Evolutionary conservation across 179 eudicot species (phyloP), one percentile per base, ranked within the genome.

Genomic region (Dionaea muscipula): DNA sequence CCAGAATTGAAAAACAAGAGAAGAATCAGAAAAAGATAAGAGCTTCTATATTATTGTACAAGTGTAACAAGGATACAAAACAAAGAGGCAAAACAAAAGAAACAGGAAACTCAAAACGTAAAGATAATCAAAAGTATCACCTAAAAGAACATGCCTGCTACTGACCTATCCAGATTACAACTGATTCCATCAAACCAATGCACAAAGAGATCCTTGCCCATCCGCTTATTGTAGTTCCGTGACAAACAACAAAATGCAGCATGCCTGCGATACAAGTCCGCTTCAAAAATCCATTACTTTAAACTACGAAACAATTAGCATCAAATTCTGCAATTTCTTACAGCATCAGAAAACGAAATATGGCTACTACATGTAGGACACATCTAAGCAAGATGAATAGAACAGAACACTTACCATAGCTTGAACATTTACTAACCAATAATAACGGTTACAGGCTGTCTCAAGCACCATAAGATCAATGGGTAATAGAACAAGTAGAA

Each of bases 151-250:
- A 15, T 11, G 16, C 13, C 15, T 6, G 43, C 43, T 31, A 62
- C 44, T 62, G 68, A 91, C 98, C 91, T 82, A 57, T 84, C 98
- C 60, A 91, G 72, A 72, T 65, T 71, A 65, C 76, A 72, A 72
- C 77, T 77, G 49, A 91, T 77, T 67, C 83, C 85, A 68, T 74
- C 83, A 81, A 87, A 82, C 88, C 98, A 91, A 73, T 73, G 77
- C 63, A 68, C 53, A 27, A 82, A 69, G 51, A 82, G 80, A 69
- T 77, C 85, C 71, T 69, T 75, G 38, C 73, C 68, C 57, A 91
- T 60, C 47, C 85, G 86, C 41, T 53, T 60, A 57, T 60, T 57
- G 68, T 80, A 82, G 57, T 76, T 74, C 50, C 48, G 71, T 48
- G 68, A 67, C 21, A 91, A 77, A 63, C 40, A 73, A 57, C 81